These are phyloP conservation scores for Cyclotella distinguenda DNA, from an alignment of 108 stramenopile genomes.

Conservation along the genomic window DNA sequence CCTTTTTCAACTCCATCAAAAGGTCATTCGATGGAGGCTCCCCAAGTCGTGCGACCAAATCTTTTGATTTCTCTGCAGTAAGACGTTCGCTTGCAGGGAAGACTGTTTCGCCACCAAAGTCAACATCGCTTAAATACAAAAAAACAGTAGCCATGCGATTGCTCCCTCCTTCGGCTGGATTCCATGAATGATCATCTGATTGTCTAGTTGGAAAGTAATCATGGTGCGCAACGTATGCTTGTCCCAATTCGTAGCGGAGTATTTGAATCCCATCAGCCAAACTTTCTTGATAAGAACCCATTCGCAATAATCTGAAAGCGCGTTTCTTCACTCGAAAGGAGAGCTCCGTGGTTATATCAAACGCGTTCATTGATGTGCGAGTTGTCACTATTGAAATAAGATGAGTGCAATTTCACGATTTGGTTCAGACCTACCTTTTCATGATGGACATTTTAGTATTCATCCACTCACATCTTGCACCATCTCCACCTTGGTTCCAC, in stretches of 20 bases:
- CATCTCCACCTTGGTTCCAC: slow-evolving; percentile 43
- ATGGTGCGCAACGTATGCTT: slow-evolving; percentile 68
- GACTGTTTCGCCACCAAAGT: slow-evolving; percentile 69
- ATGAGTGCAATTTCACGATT: no score
- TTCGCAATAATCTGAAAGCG: slow-evolving; percentile 46
- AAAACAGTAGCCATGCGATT: slow-evolving; percentile 78
- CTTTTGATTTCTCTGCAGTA: slow-evolving; percentile 47
- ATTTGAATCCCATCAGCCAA: slow-evolving; percentile 74
- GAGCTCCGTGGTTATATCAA: slow-evolving; percentile 34
- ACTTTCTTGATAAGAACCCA: slow-evolving; percentile 51
- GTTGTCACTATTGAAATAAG: no score
- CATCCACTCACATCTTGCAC: no score
- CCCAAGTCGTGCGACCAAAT: slow-evolving; percentile 47
- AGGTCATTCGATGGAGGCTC: slow-evolving; percentile 31
- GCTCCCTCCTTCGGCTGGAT: slow-evolving; percentile 54
- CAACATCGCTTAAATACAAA: slow-evolving; percentile 70
- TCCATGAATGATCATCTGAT: slow-evolving; percentile 44
- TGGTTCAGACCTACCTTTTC: no score
- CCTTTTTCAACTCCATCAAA: slow-evolving; percentile 25
- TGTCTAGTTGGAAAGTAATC: slow-evolving; percentile 52
- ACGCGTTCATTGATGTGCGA: slow-evolving; percentile 52
- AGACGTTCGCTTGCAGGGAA: slow-evolving; percentile 47
- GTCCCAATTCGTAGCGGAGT: slow-evolving; percentile 58
- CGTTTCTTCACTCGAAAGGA: slow-evolving; percentile 40
- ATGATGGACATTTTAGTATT: no score